A percentile compares a stretch with the other conserved stretches of the same genome.
Conservation (phyloP, 345 rosid species). For the Heritiera littoralis region DNA sequence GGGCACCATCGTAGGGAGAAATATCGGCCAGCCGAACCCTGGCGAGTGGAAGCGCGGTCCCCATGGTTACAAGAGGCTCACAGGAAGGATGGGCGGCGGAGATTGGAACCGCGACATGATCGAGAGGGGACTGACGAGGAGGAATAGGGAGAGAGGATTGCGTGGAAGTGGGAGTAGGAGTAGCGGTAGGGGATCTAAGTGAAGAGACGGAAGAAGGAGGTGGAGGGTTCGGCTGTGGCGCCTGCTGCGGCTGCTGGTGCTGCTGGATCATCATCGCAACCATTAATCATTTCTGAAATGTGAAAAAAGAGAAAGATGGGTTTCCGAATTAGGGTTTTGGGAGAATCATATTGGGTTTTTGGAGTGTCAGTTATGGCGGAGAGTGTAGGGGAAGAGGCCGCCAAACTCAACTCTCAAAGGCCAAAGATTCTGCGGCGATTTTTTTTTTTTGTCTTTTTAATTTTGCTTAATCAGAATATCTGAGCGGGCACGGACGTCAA, state of each 20-base stretch:
- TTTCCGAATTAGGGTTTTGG: conserved; percentile 8
- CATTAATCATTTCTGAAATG: conserved; percentile 48
- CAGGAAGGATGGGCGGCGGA: conserved; percentile 25
- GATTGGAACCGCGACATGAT: conserved; percentile 41
- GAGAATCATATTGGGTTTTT: neutral
- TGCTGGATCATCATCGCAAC: conserved; percentile 49
- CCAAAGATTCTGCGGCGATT: neutral
- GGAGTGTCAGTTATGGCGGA: neutral
- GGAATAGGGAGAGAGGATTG: conserved; percentile 33
- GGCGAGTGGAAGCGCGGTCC: conserved; percentile 37
- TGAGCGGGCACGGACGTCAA: neutral
- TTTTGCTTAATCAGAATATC: neutral
- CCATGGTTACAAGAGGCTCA: conserved; percentile 40
- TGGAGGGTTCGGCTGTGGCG: conserved; percentile 30
- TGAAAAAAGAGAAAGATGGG: neutral
- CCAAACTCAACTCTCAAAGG: neutral
- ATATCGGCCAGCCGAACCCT: conserved; percentile 78
- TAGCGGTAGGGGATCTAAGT: conserved; percentile 37
- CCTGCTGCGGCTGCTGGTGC: conserved; percentile 34
- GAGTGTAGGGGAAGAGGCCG: neutral
- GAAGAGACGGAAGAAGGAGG: conserved; percentile 27
- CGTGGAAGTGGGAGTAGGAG: conserved; percentile 19
- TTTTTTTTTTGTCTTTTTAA: neutral
- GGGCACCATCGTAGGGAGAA: conserved; percentile 76
- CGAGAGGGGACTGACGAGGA: conserved; percentile 29